Percentiles rank a stretch among this genome's conserved stretches.
Evolutionary conservation across 352 stramenopile genomes (phyloP).

Genomic region (Phytophthora constricta): DNA sequence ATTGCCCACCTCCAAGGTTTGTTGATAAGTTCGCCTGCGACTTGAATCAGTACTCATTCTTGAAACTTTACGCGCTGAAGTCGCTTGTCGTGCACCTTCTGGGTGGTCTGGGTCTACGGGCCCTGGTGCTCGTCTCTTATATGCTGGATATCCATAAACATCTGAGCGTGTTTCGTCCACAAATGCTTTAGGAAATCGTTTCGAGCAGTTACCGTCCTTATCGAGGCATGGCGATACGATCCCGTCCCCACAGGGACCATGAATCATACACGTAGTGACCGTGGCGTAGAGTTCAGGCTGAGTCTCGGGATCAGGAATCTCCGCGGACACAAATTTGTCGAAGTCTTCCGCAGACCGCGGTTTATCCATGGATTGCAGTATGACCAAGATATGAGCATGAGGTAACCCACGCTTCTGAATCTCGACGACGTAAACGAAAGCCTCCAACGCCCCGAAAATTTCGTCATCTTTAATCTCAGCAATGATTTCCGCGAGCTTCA

Average conservation of each 20-base stretch:
- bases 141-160: slow-evolving; percentile 21
- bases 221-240: slow-evolving; percentile 13
- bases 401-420: slow-evolving; percentile 56
- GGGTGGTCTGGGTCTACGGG: neutral
- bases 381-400: slow-evolving; percentile 55
- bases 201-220: slow-evolving; percentile 34
- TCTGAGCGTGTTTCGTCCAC: slow-evolving; percentile 2
- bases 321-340: slow-evolving; percentile 29
- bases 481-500: slow-evolving; percentile 28
- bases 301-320: slow-evolving; percentile 19
- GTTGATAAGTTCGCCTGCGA: neutral
- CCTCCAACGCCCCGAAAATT: slow-evolving; percentile 15
- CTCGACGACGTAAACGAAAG: slow-evolving; percentile 44
- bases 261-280: slow-evolving; percentile 18
- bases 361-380: slow-evolving; percentile 40
- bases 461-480: slow-evolving; percentile 39
- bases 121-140: neutral
- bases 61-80: neutral
- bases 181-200: slow-evolving; percentile 32
- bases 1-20: neutral
- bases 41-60: neutral
- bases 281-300: slow-evolving; percentile 9
- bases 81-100: neutral
- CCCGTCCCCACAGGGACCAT: slow-evolving; percentile 16
- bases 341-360: slow-evolving; percentile 5